Percentiles rank a stretch among this genome's conserved stretches.
phyloP scores from a whole-genome alignment of 1,284 basidiomycete species.

The Rhodofomes roseus region DNA sequence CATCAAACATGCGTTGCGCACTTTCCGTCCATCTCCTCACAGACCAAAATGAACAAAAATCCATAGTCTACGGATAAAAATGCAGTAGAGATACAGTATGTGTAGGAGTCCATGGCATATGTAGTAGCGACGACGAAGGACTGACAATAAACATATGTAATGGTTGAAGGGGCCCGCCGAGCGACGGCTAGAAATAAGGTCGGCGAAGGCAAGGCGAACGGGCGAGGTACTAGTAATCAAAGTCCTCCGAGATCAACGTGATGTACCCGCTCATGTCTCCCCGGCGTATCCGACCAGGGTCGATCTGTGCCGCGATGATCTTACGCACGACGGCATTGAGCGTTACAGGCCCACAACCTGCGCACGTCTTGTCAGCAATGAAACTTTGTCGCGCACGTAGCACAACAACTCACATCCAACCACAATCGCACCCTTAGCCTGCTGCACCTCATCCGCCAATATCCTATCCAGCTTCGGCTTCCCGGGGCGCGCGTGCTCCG shows the following conservation, averaged over 20 bases:
- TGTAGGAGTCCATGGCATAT: conserved; percentile 33
- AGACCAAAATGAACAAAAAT: too few species aligned
- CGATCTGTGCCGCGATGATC: conserved; percentile 60
- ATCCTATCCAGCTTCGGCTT: conserved; percentile 71
- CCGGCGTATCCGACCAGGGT: conserved; percentile 47
- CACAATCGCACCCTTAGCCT: conserved; percentile 52
- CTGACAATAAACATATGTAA: conserved; percentile 34
- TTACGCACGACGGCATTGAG: conserved; percentile 72
- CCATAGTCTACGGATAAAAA: neutral
- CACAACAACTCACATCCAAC: conserved; percentile 58
- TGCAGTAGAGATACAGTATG: conserved; percentile 5
- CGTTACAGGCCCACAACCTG: conserved; percentile 74
- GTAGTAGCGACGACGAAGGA: neutral
- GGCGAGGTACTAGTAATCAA: conserved; percentile 48
- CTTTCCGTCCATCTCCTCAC: too few species aligned
- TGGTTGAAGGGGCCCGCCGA: conserved; percentile 34
- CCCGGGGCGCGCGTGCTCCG: conserved; percentile 70
- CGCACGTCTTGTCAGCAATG: neutral
- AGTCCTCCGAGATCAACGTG: conserved; percentile 65
- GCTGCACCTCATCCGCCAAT: conserved; percentile 62
- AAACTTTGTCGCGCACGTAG: neutral
- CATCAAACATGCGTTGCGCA: too few species aligned
- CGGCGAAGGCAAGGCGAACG: conserved; percentile 47
- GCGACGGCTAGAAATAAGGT: conserved; percentile 45
- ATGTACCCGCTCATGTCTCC: conserved; percentile 66